phyloP scores from a whole-genome alignment of 306 rosid genomes.

The Ziziphus jujuba region DNA sequence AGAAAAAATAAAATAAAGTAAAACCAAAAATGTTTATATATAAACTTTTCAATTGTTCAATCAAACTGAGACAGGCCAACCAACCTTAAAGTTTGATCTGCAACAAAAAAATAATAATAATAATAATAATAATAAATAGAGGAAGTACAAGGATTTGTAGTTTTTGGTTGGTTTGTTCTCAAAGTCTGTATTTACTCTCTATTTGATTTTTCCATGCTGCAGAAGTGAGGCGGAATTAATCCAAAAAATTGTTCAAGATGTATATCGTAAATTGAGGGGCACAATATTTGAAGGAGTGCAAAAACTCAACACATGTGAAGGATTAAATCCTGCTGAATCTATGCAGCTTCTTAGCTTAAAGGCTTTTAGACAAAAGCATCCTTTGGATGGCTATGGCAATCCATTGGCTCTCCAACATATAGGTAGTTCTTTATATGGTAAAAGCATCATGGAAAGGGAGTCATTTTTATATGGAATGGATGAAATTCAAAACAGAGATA shows the following conservation, averaged over 20 bases:
- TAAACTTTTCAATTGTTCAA: no score
- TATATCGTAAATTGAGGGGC: neutral
- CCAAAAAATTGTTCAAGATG: neutral
- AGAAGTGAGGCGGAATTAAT: conserved; percentile 7
- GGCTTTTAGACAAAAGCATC: neutral
- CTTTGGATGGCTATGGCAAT: conserved; percentile 14
- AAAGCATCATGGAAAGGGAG: conserved; percentile 29
- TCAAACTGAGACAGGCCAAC: no score
- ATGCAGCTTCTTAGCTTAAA: conserved; percentile 4
- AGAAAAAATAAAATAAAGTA: no score
- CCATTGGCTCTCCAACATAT: conserved; percentile 43
- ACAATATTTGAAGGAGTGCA: neutral
- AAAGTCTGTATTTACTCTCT: no score
- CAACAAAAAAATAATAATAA: no score
- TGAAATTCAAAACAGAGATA: conserved; percentile 27
- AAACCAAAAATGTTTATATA: no score
- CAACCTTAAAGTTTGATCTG: no score
- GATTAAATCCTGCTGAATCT: neutral
- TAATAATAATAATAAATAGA: no score
- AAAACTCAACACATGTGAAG: neutral
- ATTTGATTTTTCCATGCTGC: no score
- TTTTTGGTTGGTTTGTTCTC: no score
- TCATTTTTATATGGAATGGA: conserved; percentile 21
- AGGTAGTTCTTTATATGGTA: conserved; percentile 27
- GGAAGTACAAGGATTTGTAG: no score